phyloP scores from a whole-genome alignment of 768 basidiomycete species.

The Naganishia vishniacii region DNA sequence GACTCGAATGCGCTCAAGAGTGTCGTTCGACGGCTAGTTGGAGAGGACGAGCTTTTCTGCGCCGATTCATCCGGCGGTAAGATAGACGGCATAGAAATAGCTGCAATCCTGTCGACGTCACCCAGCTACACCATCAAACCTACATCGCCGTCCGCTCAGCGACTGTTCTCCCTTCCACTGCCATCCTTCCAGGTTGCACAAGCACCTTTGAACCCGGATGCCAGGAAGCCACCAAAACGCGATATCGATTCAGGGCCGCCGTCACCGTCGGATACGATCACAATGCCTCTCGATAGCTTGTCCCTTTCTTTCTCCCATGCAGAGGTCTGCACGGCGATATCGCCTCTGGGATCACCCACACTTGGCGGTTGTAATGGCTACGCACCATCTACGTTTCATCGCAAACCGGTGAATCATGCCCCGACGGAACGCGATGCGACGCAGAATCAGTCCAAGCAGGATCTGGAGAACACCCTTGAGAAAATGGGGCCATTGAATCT shows the following conservation, averaged over 20 bases:
- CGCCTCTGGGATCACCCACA: neutral
- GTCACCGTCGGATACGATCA: conserved; percentile 37
- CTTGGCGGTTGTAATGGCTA: neutral
- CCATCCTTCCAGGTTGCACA: neutral
- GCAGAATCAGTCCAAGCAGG: too few species aligned
- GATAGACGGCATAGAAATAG: neutral
- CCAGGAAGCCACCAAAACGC: neutral
- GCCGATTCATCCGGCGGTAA: neutral
- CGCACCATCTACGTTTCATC: neutral
- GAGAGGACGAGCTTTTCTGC: neutral
- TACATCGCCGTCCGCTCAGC: conserved; percentile 13
- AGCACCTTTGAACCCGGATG: neutral
- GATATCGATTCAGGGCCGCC: conserved; percentile 7
- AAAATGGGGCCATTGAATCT: neutral
- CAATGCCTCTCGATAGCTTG: conserved; percentile 41
- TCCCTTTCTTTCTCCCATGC: conserved; percentile 43
- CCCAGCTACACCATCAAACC: conserved; percentile 12
- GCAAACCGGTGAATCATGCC: neutral
- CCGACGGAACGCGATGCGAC: too few species aligned
- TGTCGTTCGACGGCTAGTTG: conserved; percentile 3
- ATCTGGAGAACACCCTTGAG: neutral
- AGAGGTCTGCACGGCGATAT: conserved; percentile 19
- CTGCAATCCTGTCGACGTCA: conserved; percentile 6
- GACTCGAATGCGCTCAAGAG: neutral
- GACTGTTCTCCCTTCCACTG: conserved; percentile 10